Evolutionary conservation across 768 basidiomycete genomes (phyloP).

Genomic region (Tulasnella sp.): DNA sequence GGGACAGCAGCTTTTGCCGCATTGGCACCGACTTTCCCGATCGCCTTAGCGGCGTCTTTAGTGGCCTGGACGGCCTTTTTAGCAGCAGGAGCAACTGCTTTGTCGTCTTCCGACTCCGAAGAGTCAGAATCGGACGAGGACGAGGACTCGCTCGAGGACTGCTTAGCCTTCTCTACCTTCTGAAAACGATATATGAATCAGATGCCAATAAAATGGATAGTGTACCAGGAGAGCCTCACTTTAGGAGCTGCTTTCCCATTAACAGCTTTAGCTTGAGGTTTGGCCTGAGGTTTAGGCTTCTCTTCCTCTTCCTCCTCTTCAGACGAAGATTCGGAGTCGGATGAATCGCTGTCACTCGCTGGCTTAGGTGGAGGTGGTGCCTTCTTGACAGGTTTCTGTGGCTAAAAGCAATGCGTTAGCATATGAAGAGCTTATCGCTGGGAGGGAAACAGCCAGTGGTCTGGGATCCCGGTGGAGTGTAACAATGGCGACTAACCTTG

Average conservation of each 20-base stretch:
- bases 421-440: neutral
- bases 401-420: neutral
- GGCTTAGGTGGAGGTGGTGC: constrained; percentile 29
- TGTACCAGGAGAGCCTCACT: neutral
- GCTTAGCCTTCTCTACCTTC: neutral
- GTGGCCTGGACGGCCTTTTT: constrained; percentile 16
- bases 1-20: constrained; percentile 22
- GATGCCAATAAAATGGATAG: neutral
- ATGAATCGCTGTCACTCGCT: constrained; percentile 2
- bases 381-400: constrained; percentile 35
- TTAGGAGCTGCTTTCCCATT: constrained; percentile 11
- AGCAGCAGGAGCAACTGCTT: constrained; percentile 5
- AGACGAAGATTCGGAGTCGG: constrained; percentile 3
- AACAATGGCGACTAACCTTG: neutral
- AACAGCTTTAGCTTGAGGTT: too few species aligned
- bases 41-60: constrained; percentile 1
- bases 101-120: constrained; percentile 24
- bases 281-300: constrained; percentile 23
- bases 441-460: neutral
- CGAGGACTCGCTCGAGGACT: constrained; percentile 9
- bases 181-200: neutral
- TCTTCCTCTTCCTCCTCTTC: constrained; percentile 24
- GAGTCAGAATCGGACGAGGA: constrained; percentile 30
- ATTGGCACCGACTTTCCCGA: constrained; percentile 15
- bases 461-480: neutral